These are phyloP conservation scores for Bertia moriformis DNA, from an alignment of 2,329 filamentous ascomycete species.

Conservation along the genomic window DNA sequence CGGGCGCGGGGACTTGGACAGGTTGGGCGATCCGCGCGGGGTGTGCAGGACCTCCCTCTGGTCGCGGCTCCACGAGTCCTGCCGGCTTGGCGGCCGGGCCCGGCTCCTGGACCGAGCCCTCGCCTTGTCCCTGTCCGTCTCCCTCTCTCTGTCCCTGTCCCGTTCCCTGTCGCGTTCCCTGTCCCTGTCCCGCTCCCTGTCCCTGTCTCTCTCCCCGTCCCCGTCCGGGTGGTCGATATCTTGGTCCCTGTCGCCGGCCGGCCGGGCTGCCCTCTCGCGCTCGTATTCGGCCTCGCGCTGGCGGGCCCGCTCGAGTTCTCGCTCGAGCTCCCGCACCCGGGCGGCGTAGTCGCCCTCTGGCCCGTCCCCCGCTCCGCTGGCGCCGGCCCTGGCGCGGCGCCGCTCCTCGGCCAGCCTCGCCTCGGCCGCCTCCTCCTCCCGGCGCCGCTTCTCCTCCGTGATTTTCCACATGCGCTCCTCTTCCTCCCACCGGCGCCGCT, in stretches of 20 bases:
- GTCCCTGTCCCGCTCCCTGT: too few relatives aligned
- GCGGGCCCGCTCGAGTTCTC: slow-evolving; percentile 47
- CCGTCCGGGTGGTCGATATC: slow-evolving; percentile 28
- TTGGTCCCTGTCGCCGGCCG: slow-evolving; percentile 3
- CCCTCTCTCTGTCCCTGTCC: too few relatives aligned
- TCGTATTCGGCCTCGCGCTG: slow-evolving; percentile 50
- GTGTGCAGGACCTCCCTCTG: slow-evolving; percentile 50
- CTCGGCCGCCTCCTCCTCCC: slow-evolving; percentile 62
- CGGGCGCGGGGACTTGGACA: slow-evolving; percentile 13
- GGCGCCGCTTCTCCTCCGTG: slow-evolving; percentile 57
- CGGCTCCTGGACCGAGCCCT: slow-evolving; percentile 26
- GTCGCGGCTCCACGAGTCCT: slow-evolving; percentile 49
- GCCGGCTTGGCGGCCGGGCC: slow-evolving; percentile 25
- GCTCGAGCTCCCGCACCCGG: slow-evolving; percentile 72
- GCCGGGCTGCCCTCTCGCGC: slow-evolving; percentile 22
- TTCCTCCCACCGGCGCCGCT: slow-evolving; percentile 58
- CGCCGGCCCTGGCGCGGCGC: slow-evolving; percentile 38
- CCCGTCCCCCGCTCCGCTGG: slow-evolving; percentile 49
- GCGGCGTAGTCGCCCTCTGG: slow-evolving; percentile 73
- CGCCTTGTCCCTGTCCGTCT: slow-evolving; percentile 4
- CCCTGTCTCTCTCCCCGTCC: slow-evolving; percentile 17
- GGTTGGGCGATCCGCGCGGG: slow-evolving; percentile 20
- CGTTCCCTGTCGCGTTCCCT: too few relatives aligned
- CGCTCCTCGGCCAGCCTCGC: slow-evolving; percentile 53
- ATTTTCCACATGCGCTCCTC: slow-evolving; percentile 64